These are phyloP conservation scores for Colletotrichum sp. DNA, from an alignment of 2,329 filamentous ascomycete genomes.

Conservation along the genomic window DNA sequence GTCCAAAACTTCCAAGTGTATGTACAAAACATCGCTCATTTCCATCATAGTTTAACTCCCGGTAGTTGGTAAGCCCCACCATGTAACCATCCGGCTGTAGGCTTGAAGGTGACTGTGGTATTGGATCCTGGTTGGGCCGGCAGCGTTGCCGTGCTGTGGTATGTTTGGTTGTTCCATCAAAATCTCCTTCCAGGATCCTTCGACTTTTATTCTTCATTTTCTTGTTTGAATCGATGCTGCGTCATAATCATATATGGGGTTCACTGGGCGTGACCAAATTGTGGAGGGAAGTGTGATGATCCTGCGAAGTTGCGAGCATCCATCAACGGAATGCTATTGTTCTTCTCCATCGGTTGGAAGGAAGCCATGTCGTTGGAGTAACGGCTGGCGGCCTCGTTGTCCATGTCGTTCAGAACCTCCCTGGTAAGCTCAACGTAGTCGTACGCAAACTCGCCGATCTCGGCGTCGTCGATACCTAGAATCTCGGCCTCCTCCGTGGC, in stretches of 20 bases:
- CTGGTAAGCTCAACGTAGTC: slow-evolving; percentile 87
- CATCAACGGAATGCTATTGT: slow-evolving; percentile 51
- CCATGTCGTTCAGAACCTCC: slow-evolving; percentile 53
- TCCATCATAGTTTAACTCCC: background rate
- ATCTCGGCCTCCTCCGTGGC: slow-evolving; percentile 80
- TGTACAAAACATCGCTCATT: slow-evolving; percentile 3
- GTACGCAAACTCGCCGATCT: slow-evolving; percentile 95
- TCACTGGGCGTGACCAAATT: slow-evolving; percentile 22
- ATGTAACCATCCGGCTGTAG: background rate
- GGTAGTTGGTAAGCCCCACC: background rate
- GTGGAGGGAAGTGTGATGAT: slow-evolving; percentile 33
- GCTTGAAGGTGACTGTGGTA: background rate
- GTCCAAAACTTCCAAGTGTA: background rate
- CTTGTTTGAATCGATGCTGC: background rate
- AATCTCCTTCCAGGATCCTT: background rate
- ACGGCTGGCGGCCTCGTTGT: slow-evolving; percentile 48
- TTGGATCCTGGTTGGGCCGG: background rate
- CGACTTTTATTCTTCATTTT: background rate
- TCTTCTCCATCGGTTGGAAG: slow-evolving; percentile 52
- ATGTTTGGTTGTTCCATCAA: background rate
- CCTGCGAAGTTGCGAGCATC: slow-evolving; percentile 47
- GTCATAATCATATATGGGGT: background rate
- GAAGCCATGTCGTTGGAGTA: slow-evolving; percentile 46
- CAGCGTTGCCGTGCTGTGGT: background rate
- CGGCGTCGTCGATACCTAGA: slow-evolving; percentile 84